These are phyloP conservation scores for Coemansia sp. DNA, from an alignment of 192 early-diverging fungal genomes.

Conservation along the genomic window DNA sequence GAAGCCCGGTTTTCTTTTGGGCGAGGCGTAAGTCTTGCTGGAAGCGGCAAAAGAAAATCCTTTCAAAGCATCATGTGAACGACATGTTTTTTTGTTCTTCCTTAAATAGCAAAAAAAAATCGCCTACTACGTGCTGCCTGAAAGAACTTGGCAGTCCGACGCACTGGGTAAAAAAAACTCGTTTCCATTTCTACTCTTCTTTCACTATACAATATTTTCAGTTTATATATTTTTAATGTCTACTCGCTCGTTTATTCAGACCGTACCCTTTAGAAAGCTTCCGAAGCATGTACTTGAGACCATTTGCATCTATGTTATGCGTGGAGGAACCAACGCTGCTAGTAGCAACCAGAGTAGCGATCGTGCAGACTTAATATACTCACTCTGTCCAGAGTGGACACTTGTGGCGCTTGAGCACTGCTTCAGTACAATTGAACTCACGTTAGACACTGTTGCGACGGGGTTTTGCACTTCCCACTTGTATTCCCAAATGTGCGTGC, in stretches of 20 bases:
- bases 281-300: slow-evolving; percentile 4
- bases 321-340: not conserved
- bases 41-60: not conserved
- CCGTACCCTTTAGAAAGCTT: not conserved
- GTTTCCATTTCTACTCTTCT: not conserved
- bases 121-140: not conserved
- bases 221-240: not conserved
- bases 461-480: not conserved
- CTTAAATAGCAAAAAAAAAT: not conserved
- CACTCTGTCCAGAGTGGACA: slow-evolving; percentile 1
- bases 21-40: not conserved
- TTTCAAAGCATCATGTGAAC: not conserved
- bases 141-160: not conserved
- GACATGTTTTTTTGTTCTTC: not conserved
- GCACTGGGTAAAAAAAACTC: not conserved
- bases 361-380: slow-evolving; percentile 4
- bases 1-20: not conserved
- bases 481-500: not conserved
- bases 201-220: not conserved
- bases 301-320: not conserved
- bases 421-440: not conserved
- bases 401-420: slow-evolving; percentile 2
- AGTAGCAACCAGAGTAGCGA: not conserved
- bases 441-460: not conserved
- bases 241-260: not conserved